Conservation (phyloP, 2,329 filamentous ascomycete genomes). For the Pestalotiopsis sp. region DNA sequence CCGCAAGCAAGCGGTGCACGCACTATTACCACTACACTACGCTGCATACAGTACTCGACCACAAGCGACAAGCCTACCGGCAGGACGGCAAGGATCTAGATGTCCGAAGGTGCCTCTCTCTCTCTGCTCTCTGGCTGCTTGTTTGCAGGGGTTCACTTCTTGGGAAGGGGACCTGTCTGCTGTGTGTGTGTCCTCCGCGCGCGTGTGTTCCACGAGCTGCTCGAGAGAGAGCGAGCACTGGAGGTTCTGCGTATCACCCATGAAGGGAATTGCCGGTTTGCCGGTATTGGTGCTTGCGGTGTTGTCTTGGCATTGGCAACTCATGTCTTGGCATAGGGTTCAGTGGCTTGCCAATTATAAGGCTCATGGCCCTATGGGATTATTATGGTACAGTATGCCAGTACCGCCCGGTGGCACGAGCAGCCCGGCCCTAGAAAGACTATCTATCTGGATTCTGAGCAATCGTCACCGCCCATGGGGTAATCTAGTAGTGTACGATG, state of each 20-base stretch:
- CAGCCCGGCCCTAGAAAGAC: not conserved
- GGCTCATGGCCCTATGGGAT: not conserved
- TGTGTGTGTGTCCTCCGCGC: not conserved
- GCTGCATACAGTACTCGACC: not conserved
- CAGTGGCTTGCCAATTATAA: constrained; percentile 1
- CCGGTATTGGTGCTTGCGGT: constrained; percentile 3
- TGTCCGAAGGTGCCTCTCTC: not conserved
- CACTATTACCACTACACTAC: no score
- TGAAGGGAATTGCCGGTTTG: not conserved
- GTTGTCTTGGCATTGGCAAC: not conserved
- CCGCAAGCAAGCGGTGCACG: not conserved
- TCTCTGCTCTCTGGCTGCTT: not conserved
- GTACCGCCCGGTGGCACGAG: not conserved
- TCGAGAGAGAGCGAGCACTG: not conserved
- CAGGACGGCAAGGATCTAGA: not conserved
- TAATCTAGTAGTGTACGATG: not conserved
- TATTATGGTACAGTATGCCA: not conserved
- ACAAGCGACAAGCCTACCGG: not conserved
- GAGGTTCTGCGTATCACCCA: not conserved
- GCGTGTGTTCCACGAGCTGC: not conserved
- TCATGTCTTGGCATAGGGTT: constrained; percentile 1
- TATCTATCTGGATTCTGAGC: not conserved
- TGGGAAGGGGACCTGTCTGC: not conserved
- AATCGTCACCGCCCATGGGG: not conserved
- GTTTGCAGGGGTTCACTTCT: not conserved